Evolutionary conservation across 2,329 filamentous ascomycete genomes (phyloP).

Genomic region (Botrytis fabae): DNA sequence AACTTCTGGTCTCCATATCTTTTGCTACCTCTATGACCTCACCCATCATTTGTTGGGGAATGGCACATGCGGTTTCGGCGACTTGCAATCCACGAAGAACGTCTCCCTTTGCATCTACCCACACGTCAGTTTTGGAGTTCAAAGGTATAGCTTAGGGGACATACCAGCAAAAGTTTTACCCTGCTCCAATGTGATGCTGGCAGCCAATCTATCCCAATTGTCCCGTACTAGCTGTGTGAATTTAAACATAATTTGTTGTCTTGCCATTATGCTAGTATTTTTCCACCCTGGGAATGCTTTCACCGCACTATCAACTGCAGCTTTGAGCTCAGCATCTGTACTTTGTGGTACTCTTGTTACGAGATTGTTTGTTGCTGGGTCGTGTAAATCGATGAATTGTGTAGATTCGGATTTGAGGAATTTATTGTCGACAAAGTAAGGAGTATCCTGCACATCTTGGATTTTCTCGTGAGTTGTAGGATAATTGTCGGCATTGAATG

Average conservation of each 20-base stretch:
- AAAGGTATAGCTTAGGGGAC: background rate
- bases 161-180: slow-evolving; percentile 74
- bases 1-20: slow-evolving; percentile 86
- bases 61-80: slow-evolving; percentile 77
- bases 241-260: slow-evolving; percentile 87
- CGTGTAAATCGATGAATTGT: slow-evolving; percentile 76
- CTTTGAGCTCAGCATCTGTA: slow-evolving; percentile 73
- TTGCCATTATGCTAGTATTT: slow-evolving; percentile 67
- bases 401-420: slow-evolving; percentile 68
- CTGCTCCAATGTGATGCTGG: slow-evolving; percentile 84
- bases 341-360: slow-evolving; percentile 81
- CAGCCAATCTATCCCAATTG: slow-evolving; percentile 82
- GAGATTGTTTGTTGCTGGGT: slow-evolving; percentile 83
- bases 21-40: slow-evolving; percentile 83
- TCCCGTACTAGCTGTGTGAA: slow-evolving; percentile 77
- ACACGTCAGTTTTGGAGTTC: slow-evolving; percentile 1
- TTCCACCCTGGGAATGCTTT: slow-evolving; percentile 75
- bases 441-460: slow-evolving; percentile 66
- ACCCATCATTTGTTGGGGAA: slow-evolving; percentile 78
- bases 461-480: slow-evolving; percentile 73
- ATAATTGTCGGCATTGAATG: slow-evolving; percentile 60
- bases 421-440: slow-evolving; percentile 80
- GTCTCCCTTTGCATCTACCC: slow-evolving; percentile 71
- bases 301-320: slow-evolving; percentile 72
- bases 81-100: slow-evolving; percentile 82